phyloP scores from a whole-genome alignment of 805 yeast genomes.

The Yarrowia divulgata region DNA sequence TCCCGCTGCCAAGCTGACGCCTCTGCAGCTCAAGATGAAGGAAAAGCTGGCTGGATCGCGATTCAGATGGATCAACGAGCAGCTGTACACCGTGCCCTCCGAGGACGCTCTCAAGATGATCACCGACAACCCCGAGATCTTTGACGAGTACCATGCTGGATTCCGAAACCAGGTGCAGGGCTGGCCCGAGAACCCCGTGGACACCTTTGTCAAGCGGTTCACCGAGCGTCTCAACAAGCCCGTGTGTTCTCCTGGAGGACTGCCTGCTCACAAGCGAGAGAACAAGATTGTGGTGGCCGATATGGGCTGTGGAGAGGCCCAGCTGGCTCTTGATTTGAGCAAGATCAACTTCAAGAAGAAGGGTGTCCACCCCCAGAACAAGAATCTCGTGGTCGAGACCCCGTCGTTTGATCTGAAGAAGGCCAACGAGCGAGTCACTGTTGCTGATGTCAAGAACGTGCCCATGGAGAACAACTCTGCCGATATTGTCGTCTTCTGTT shows the following conservation, averaged over 20 bases:
- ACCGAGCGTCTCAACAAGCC: constrained; percentile 59
- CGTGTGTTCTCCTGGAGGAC: constrained; percentile 95
- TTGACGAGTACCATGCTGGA: constrained; percentile 94
- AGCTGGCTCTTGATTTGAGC: constrained; percentile 71
- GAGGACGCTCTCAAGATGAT: constrained; percentile 76
- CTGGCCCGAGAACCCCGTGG: constrained; percentile 99
- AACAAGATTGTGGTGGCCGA: constrained; percentile 85
- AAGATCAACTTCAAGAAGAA: constrained; percentile 52
- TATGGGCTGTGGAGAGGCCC: constrained; percentile 99
- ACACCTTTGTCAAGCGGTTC: constrained; percentile 79
- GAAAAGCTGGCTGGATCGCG: constrained; percentile 93
- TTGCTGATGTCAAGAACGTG: constrained; percentile 93
- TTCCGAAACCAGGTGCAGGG: constrained; percentile 92
- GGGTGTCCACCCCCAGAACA: constrained; percentile 26
- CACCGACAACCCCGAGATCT: constrained; percentile 81
- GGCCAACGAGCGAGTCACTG: constrained; percentile 88
- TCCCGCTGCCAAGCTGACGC: constrained; percentile 44
- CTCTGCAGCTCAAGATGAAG: constrained; percentile 87
- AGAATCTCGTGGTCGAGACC: constrained; percentile 56
- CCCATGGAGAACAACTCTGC: constrained; percentile 83
- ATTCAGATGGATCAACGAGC: constrained; percentile 98
- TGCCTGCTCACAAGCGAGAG: constrained; percentile 63
- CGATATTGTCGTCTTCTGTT: constrained; percentile 88
- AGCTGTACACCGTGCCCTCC: constrained; percentile 86
- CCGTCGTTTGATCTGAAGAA: constrained; percentile 92